These are phyloP conservation scores for Omphalotus olearius DNA, from an alignment of 1,284 basidiomycete species.

Conservation along the genomic window DNA sequence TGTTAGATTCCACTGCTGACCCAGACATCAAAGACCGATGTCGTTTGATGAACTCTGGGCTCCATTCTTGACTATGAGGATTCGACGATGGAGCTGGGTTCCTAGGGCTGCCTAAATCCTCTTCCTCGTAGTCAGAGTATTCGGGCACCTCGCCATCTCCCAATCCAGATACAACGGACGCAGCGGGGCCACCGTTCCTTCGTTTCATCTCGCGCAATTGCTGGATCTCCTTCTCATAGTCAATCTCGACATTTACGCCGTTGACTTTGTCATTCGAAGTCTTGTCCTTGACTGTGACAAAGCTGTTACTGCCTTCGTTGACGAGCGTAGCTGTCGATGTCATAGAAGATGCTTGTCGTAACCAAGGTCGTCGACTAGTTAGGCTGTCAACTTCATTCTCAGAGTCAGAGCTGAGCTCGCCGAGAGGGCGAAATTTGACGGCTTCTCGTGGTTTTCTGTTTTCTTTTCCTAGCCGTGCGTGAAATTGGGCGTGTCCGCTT, in stretches of 20 bases:
- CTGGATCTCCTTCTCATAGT: slow-evolving; percentile 22
- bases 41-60: slow-evolving; percentile 1
- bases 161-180: slow-evolving; percentile 3
- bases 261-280: slow-evolving; percentile 7
- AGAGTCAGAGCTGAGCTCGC: slow-evolving; percentile 31
- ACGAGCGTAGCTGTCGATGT: slow-evolving; percentile 13
- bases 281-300: slow-evolving; percentile 11
- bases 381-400: slow-evolving; percentile 21
- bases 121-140: slow-evolving; percentile 33
- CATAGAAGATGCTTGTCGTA: slow-evolving; percentile 19
- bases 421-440: slow-evolving; percentile 45
- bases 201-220: neutral
- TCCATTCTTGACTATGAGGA: neutral
- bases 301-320: slow-evolving; percentile 18
- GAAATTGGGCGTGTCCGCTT: too few relatives aligned
- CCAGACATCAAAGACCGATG: slow-evolving; percentile 5
- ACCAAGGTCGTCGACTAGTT: slow-evolving; percentile 20
- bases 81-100: neutral
- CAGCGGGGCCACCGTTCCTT: neutral
- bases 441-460: slow-evolving; percentile 33
- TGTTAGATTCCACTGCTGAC: neutral
- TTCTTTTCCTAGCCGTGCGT: neutral
- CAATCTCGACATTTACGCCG: slow-evolving; percentile 14
- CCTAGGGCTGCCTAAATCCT: slow-evolving; percentile 2
- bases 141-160: slow-evolving; percentile 24